Evolutionary conservation across 164 flowering plant genomes (phyloP).

Genomic region (Magnolia sinica): DNA sequence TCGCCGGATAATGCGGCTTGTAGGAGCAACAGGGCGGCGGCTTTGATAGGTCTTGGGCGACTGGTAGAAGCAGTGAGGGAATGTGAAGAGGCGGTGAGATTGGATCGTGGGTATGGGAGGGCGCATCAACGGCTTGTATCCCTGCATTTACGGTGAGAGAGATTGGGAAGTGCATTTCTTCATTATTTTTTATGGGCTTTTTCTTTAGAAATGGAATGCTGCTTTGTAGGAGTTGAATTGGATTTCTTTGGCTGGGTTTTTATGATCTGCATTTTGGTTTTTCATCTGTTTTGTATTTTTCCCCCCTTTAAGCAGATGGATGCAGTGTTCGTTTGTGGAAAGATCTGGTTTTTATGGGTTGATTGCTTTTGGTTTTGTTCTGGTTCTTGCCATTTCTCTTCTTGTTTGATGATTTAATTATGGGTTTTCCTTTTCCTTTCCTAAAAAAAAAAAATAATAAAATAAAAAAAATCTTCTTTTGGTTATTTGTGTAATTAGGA

Average conservation of each 20-base stretch:
- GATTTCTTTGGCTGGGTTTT: not conserved
- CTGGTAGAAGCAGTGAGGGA: slow-evolving; percentile 75
- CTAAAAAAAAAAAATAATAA: too few relatives aligned
- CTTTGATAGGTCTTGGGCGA: slow-evolving; percentile 69
- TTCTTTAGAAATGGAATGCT: not conserved
- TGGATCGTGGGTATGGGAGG: slow-evolving; percentile 68
- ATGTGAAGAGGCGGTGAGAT: slow-evolving; percentile 78
- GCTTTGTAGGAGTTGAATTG: not conserved
- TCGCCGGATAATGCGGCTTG: slow-evolving; percentile 74
- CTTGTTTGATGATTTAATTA: not conserved
- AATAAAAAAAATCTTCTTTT: not conserved
- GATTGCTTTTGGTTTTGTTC: not conserved
- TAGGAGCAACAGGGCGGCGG: slow-evolving; percentile 78
- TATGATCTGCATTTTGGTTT: slow-evolving; percentile 1
- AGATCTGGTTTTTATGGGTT: not conserved
- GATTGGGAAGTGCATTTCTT: not conserved
- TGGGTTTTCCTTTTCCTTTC: not conserved
- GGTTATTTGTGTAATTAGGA: not conserved
- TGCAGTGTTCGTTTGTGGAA: not conserved
- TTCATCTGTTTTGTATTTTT: too few relatives aligned
- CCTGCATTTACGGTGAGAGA: slow-evolving; percentile 59
- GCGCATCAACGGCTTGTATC: slow-evolving; percentile 80
- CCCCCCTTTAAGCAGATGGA: not conserved
- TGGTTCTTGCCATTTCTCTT: not conserved
- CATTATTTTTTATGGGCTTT: not conserved